These are phyloP conservation scores for Scedosporium aurantiacum DNA, from an alignment of 2,329 filamentous ascomycete genomes.

Conservation along the genomic window DNA sequence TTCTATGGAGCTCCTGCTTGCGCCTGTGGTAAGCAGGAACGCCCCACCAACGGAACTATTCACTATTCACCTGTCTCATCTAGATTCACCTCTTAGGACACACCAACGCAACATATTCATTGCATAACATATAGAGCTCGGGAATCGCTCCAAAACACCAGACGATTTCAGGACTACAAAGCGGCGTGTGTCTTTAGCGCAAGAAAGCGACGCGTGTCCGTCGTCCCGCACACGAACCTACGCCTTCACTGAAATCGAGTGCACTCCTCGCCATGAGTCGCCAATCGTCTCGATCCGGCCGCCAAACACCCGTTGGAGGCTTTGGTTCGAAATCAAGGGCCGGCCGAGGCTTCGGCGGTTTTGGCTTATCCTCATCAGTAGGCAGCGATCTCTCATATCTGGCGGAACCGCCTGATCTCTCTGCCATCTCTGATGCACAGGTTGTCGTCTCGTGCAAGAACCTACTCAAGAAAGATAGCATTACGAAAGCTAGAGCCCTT, in stretches of 20 bases:
- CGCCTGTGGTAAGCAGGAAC: neutral
- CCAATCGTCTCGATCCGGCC: neutral
- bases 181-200: too few species aligned
- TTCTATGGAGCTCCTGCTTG: neutral
- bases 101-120: neutral
- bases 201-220: too few species aligned
- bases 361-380: slow-evolving; percentile 28
- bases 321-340: neutral
- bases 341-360: slow-evolving; percentile 15
- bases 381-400: slow-evolving; percentile 67
- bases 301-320: neutral
- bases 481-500: slow-evolving; percentile 79
- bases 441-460: slow-evolving; percentile 89
- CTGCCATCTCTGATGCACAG: slow-evolving; percentile 65
- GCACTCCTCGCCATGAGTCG: neutral
- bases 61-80: neutral
- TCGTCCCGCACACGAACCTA: neutral
- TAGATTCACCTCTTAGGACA: neutral
- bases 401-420: slow-evolving; percentile 72
- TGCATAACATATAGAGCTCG: too few species aligned
- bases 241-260: neutral
- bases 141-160: too few species aligned
- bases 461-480: slow-evolving; percentile 82
- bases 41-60: neutral
- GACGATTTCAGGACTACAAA: too few species aligned